phyloP scores from a whole-genome alignment of 352 stramenopile species.

The Phytophthora brassicae region DNA sequence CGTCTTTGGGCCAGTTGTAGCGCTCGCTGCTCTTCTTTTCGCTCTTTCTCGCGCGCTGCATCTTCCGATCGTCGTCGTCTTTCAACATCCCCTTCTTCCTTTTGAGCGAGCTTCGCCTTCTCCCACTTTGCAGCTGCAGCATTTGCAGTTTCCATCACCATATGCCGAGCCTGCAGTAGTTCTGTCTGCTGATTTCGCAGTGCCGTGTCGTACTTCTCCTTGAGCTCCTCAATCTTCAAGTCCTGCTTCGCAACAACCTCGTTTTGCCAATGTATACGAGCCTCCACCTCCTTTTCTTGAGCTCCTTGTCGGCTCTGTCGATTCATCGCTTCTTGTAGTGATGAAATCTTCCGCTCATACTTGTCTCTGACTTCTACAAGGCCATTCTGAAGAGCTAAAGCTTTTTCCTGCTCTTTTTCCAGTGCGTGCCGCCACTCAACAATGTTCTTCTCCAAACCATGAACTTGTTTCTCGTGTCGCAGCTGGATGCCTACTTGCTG shows the following conservation, averaged over 20 bases:
- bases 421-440: conserved; percentile 41
- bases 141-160: conserved; percentile 51
- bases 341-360: conserved; percentile 54
- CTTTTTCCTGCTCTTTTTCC: conserved; percentile 59
- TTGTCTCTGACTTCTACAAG: conserved; percentile 39
- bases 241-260: conserved; percentile 73
- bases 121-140: conserved; percentile 52
- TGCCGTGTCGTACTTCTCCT: conserved; percentile 68
- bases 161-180: conserved; percentile 48
- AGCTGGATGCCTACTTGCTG: conserved; percentile 52
- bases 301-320: conserved; percentile 52
- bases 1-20: conserved; percentile 40
- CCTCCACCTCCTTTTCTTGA: conserved; percentile 62
- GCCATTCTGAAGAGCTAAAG: conserved; percentile 22
- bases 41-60: conserved; percentile 34
- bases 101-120: conserved; percentile 37
- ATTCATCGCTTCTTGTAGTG: conserved; percentile 47
- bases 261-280: conserved; percentile 65
- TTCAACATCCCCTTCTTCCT: conserved; percentile 46
- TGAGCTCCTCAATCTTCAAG: conserved; percentile 63
- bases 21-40: conserved; percentile 42
- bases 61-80: conserved; percentile 31
- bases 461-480: conserved; percentile 34
- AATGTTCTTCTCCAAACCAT: conserved; percentile 59
- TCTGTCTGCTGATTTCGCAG: conserved; percentile 63